Percentiles rank a stretch among this genome's conserved stretches.
phyloP scores from a whole-genome alignment of 31 red algal species.

The Asparagopsis taxiformis region DNA sequence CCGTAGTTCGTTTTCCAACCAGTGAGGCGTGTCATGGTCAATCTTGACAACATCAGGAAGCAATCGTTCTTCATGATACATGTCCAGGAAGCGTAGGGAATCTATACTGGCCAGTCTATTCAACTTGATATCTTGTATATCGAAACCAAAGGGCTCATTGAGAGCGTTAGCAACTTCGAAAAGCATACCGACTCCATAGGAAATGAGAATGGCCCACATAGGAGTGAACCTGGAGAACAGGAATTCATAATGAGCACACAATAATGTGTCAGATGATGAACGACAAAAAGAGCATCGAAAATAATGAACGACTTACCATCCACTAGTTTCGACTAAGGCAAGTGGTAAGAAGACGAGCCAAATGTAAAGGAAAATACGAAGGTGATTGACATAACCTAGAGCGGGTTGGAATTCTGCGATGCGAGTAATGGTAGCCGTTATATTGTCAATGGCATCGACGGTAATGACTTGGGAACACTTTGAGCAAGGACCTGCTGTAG shows the following conservation, averaged over 20 bases:
- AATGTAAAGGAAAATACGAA: slow-evolving; percentile 49
- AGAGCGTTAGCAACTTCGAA: too few relatives aligned
- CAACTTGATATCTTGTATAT: not conserved
- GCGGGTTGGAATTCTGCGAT: slow-evolving; percentile 38
- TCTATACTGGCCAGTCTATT: too few relatives aligned
- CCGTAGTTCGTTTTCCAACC: too few relatives aligned
- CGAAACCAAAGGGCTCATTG: not conserved
- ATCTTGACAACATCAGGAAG: too few relatives aligned
- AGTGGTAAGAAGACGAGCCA: slow-evolving; percentile 56
- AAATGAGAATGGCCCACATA: slow-evolving; percentile 13
- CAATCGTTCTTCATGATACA: too few relatives aligned
- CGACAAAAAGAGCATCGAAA: not conserved
- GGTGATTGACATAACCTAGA: slow-evolving; percentile 41
- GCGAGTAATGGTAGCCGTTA: not conserved
- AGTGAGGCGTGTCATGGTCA: too few relatives aligned
- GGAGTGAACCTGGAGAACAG: slow-evolving; percentile 51
- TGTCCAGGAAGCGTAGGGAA: too few relatives aligned
- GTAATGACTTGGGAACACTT: slow-evolving; percentile 7
- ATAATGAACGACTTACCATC: slow-evolving; percentile 32
- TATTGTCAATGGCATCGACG: slow-evolving; percentile 24
- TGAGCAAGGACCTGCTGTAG: slow-evolving; percentile 6
- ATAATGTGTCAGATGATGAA: not conserved
- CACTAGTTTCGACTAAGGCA: slow-evolving; percentile 36
- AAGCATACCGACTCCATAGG: not conserved
- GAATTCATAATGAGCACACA: not conserved